Conservation (phyloP, 331 rosid genomes). For the Quercus tomentella region DNA sequence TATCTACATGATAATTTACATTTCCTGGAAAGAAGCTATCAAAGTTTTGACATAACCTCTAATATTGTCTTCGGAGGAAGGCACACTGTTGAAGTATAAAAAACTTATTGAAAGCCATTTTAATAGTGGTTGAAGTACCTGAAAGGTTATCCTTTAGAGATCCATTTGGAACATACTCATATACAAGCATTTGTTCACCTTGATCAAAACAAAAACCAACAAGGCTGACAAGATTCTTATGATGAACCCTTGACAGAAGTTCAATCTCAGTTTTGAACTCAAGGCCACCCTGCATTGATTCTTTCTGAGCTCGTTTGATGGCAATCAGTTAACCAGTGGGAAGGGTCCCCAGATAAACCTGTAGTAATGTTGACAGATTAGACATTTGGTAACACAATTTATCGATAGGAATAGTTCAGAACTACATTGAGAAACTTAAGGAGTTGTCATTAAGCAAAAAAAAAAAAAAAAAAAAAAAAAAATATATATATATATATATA, state of each 20-base stretch:
- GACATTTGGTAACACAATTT: neutral
- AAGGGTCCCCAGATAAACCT: constrained; percentile 41
- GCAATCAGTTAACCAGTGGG: constrained; percentile 26
- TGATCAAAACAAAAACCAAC: too few relatives aligned
- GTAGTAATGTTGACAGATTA: neutral
- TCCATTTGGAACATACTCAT: constrained; percentile 60
- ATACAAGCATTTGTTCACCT: constrained; percentile 31
- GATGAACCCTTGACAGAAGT: constrained; percentile 28
- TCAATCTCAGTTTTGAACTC: constrained; percentile 45
- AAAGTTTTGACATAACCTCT: too few relatives aligned
- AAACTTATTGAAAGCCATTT: too few relatives aligned
- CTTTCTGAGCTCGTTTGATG: constrained; percentile 33
- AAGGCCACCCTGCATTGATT: constrained; percentile 46
- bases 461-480: too few relatives aligned
- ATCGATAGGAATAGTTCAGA: neutral
- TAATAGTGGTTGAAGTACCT: too few relatives aligned
- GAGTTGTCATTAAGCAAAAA: neutral
- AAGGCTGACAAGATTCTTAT: too few relatives aligned
- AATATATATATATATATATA: too few relatives aligned
- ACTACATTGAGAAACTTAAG: neutral
- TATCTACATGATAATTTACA: too few relatives aligned
- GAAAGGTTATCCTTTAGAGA: constrained; percentile 37
- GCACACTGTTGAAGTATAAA: too few relatives aligned
- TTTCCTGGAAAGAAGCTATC: too few relatives aligned
- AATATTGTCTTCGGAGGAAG: too few relatives aligned